Base-by-base conservation (phyloP, 2,329 filamentous ascomycete genomes). In the Pseudogymnoascus sp. region DNA sequence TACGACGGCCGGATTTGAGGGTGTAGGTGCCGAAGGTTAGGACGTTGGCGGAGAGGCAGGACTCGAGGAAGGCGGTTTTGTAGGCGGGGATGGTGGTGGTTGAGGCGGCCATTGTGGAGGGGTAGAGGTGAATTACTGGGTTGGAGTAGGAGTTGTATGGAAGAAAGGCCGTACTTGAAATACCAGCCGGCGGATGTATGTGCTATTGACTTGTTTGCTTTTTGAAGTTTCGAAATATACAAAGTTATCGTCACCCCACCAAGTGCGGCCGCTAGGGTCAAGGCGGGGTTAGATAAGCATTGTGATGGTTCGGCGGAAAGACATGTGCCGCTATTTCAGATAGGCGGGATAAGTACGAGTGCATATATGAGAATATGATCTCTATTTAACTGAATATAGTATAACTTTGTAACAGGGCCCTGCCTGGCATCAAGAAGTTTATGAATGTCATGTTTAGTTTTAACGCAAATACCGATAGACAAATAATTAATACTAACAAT, bases 1-100 rank as follows among this genome's bases (percentile, higher is more conserved):
- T 35, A 52, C 74, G 72, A 67, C 85, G 84, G 69, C 83, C 82
- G 61, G 84, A 87, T 73, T 88, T 88, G 66, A 88, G 79, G 9
- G 78, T 84, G 75, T 79, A 82, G 63, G 78, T 79, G 70, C 80
- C 80, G 69, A 82, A 82, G 65, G 77, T 79, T 59, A 83, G 76
- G 63, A 80, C 79, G 60, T 74, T 73, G 64, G 76, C 75, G 22
- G 72, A 71, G 49, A 81, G 73, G 65, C 78, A 78, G 64, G 77
- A 73, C 66, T 75, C 69, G 64, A 83, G 74, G 62, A 83, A 80
- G 63, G 70, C 69, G 59, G 75, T 69, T 67, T 82, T 82, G 73
- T 75, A 77, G 60, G 68, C 62, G 9, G 66, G 67, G 5, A 69
- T 62, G 14, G 52, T 11, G 39, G 42, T 8, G 61, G 62, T 22